Evolutionary conservation across 148 eudicot genomes (phyloP).

Genomic region (Vaccinium corymbosum): DNA sequence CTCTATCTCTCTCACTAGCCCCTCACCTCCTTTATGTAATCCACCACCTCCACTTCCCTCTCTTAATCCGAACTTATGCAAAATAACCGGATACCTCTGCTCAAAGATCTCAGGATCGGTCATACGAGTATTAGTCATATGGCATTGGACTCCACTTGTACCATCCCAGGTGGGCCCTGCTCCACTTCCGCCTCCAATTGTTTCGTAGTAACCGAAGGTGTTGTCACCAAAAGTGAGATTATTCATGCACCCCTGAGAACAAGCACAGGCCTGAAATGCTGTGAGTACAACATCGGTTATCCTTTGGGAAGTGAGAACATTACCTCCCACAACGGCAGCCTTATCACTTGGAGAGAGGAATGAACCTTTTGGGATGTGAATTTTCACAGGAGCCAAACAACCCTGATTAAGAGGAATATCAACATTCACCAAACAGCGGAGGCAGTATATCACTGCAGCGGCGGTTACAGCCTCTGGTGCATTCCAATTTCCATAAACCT

Average conservation of each 20-base stretch:
- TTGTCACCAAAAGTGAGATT: conserved; percentile 91
- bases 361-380: conserved; percentile 71
- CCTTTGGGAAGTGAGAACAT: conserved; percentile 94
- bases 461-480: conserved; percentile 93
- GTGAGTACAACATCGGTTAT: conserved; percentile 88
- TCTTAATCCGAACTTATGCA: conserved; percentile 77
- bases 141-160: conserved; percentile 93
- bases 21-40: conserved; percentile 84
- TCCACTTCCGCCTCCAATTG: conserved; percentile 96
- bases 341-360: conserved; percentile 94
- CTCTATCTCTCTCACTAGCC: conserved; percentile 87
- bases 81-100: conserved; percentile 90
- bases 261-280: conserved; percentile 97
- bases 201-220: conserved; percentile 90
- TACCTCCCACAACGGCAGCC: conserved; percentile 98
- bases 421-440: conserved; percentile 82
- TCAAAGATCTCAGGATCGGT: conserved; percentile 99
- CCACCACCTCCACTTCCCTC: conserved; percentile 91
- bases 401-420: conserved; percentile 98
- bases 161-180: conserved; percentile 95
- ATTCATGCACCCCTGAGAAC: conserved; percentile 99
- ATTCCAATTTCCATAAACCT: conserved; percentile 96
- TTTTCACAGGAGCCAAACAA: conserved; percentile 87
- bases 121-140: conserved; percentile 95
- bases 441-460: conserved; percentile 93